Conservation (phyloP, 345 rosid species). For the Arabis alpina region DNA sequence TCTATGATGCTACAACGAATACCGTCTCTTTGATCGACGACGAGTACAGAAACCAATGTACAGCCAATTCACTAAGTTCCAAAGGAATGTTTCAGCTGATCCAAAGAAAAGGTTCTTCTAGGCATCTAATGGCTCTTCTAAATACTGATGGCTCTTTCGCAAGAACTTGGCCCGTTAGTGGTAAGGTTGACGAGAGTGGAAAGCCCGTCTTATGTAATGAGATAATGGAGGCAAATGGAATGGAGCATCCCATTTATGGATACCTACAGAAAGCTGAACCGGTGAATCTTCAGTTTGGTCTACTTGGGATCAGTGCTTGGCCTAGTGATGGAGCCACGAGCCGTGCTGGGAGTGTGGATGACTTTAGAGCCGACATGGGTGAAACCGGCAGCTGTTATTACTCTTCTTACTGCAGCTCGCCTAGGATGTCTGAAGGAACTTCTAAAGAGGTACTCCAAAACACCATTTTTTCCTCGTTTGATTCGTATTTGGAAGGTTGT, state of each 20-base stretch:
- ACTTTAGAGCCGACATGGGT: constrained; percentile 69
- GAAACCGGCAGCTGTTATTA: constrained; percentile 80
- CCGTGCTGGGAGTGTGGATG: constrained; percentile 90
- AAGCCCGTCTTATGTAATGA: constrained; percentile 50
- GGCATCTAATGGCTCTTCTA: constrained; percentile 97
- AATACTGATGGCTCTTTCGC: constrained; percentile 94
- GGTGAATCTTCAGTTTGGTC: constrained; percentile 93
- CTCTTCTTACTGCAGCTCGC: constrained; percentile 98
- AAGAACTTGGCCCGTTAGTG: constrained; percentile 90
- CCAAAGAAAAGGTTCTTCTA: constrained; percentile 90
- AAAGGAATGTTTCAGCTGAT: constrained; percentile 99
- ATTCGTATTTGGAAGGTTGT: background rate
- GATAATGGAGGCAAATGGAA: constrained; percentile 47
- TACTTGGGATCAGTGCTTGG: constrained; percentile 98
- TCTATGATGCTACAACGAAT: constrained; percentile 77
- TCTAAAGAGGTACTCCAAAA: constrained; percentile 74
- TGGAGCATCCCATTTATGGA: constrained; percentile 74
- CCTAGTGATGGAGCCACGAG: constrained; percentile 96
- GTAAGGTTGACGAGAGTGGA: constrained; percentile 57
- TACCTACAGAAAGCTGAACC: constrained; percentile 87
- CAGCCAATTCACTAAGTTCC: constrained; percentile 89
- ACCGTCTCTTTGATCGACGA: constrained; percentile 81
- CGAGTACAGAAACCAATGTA: constrained; percentile 92
- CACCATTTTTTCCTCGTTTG: background rate
- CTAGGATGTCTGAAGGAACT: constrained; percentile 81